phyloP scores from a whole-genome alignment of 192 early-diverging fungal species.

The Lunasporangiospora selenospora region DNA sequence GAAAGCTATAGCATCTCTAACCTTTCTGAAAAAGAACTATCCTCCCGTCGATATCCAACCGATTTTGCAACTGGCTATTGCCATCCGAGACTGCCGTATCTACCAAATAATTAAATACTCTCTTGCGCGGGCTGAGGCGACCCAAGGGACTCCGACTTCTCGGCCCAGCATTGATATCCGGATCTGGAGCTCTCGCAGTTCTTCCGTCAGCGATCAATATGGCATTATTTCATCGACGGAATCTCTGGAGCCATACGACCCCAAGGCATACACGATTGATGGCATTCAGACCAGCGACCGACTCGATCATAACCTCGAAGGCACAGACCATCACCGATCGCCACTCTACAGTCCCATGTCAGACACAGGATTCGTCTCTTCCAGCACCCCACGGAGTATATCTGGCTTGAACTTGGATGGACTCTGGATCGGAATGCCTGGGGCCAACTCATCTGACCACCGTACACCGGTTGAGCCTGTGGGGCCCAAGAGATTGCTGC shows the following conservation, averaged over 20 bases:
- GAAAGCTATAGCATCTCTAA: too few relatives aligned
- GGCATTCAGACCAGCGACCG: slow-evolving; percentile 39
- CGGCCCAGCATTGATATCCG: slow-evolving; percentile 27
- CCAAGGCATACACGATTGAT: slow-evolving; percentile 25
- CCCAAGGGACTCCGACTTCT: too few relatives aligned
- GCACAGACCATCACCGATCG: slow-evolving; percentile 32
- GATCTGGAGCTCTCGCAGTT: slow-evolving; percentile 15
- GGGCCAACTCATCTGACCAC: too few relatives aligned
- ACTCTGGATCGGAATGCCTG: slow-evolving; percentile 10
- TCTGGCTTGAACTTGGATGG: slow-evolving; percentile 24
- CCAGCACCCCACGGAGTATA: slow-evolving; percentile 4
- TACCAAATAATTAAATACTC: background rate
- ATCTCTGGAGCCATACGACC: background rate
- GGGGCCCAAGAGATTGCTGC: too few relatives aligned
- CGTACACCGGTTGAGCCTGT: too few relatives aligned
- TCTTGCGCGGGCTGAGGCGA: background rate
- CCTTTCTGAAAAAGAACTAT: slow-evolving; percentile 60
- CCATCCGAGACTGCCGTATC: slow-evolving; percentile 38
- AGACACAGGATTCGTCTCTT: background rate
- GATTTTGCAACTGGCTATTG: slow-evolving; percentile 46
- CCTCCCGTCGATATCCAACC: slow-evolving; percentile 59
- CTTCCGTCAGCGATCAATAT: slow-evolving; percentile 6
- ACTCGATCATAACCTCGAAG: slow-evolving; percentile 38
- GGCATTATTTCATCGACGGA: background rate
- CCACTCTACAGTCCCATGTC: slow-evolving; percentile 13